phyloP scores from a whole-genome alignment of 2,329 filamentous ascomycete genomes.

The Fusarium secorum region DNA sequence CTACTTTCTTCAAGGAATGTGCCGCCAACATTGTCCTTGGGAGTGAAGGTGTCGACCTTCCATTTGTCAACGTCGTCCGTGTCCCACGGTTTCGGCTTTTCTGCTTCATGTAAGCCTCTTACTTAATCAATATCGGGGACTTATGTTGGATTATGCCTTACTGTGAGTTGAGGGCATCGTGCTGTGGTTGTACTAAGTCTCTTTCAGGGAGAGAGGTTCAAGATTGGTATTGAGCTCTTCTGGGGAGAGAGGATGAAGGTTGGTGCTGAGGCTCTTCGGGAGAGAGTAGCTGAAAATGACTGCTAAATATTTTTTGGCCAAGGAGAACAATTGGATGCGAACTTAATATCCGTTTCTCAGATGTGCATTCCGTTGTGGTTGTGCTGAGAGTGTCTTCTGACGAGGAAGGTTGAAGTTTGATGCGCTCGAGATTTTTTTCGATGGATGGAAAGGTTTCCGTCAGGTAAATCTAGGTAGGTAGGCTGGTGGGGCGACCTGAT shows the following conservation, averaged over 20 bases:
- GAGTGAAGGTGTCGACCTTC: slow-evolving; percentile 88
- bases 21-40: slow-evolving; percentile 84
- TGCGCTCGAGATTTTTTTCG: slow-evolving; percentile 23
- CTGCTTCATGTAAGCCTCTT: background rate
- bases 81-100: slow-evolving; percentile 92
- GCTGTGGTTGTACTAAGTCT: background rate
- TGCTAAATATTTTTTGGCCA: background rate
- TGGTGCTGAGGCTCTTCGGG: background rate
- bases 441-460: background rate
- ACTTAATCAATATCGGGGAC: accelerated
- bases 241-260: background rate
- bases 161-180: slow-evolving; percentile 84
- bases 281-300: background rate
- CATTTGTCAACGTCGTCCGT: slow-evolving; percentile 95
- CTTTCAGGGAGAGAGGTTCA: background rate
- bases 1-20: slow-evolving; percentile 91
- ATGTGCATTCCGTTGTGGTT: background rate
- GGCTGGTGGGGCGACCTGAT: slow-evolving; percentile 24
- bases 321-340: no score
- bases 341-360: background rate
- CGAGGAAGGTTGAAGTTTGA: background rate
- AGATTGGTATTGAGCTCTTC: background rate
- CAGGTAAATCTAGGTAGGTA: background rate
- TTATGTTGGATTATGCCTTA: background rate
- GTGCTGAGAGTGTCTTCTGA: background rate